These are phyloP conservation scores for Pythium rishiriense DNA, from an alignment of 352 stramenopile species.

Conservation along the genomic window DNA sequence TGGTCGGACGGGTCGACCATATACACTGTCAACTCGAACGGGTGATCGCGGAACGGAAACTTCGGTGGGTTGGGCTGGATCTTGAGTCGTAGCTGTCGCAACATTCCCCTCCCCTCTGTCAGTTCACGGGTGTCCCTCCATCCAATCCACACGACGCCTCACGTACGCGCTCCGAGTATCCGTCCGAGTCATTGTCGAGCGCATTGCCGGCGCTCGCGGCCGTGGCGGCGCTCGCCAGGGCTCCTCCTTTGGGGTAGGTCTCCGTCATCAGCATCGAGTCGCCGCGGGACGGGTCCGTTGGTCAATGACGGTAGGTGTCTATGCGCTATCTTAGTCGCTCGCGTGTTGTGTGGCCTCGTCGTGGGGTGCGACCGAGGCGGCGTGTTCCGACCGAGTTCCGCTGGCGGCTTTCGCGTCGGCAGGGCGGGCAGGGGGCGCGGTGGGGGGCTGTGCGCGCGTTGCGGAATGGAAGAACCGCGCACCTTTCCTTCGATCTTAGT, in stretches of 20 bases:
- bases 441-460: constrained; percentile 14
- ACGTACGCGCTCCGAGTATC: constrained; percentile 55
- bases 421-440: background rate
- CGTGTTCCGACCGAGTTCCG: constrained; percentile 30
- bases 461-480: constrained; percentile 32
- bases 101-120: background rate
- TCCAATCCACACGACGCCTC: background rate
- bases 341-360: background rate
- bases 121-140: background rate
- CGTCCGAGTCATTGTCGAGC: constrained; percentile 53
- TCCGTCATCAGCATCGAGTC: constrained; percentile 67
- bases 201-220: constrained; percentile 24
- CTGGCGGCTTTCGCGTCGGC: constrained; percentile 19
- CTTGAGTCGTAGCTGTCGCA: constrained; percentile 67
- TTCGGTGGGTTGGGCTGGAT: constrained; percentile 83
- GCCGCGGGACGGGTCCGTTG: background rate
- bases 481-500: constrained; percentile 40
- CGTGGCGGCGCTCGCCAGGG: constrained; percentile 27
- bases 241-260: constrained; percentile 43
- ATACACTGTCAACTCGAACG: constrained; percentile 87
- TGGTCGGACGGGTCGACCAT: constrained; percentile 81
- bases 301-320: background rate
- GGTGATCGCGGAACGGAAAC: constrained; percentile 85
- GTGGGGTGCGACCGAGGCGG: background rate
- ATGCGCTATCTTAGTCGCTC: background rate